These are phyloP conservation scores for Teratosphaeria epicoccoides DNA, from an alignment of 2,329 filamentous ascomycete species.

Conservation along the genomic window DNA sequence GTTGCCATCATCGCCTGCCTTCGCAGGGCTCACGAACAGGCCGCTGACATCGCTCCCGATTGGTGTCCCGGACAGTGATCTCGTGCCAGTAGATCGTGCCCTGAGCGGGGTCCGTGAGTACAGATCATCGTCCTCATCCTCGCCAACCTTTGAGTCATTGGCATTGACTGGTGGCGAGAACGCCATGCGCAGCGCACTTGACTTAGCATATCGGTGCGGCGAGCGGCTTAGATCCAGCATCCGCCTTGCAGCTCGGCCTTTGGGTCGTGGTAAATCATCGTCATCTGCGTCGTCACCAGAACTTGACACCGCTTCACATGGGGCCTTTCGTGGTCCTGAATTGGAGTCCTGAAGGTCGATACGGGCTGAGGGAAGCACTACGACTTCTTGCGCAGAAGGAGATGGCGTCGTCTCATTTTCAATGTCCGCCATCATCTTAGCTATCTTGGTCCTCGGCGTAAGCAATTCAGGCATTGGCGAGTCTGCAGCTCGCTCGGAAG, in stretches of 20 bases:
- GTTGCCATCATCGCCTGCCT: constrained; percentile 5
- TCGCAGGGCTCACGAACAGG: constrained; percentile 25
- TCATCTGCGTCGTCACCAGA: constrained; percentile 10
- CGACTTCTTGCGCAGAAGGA: constrained; percentile 4
- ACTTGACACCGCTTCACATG: not conserved
- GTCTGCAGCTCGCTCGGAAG: not conserved
- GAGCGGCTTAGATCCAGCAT: constrained; percentile 15
- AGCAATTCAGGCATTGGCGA: constrained; percentile 7
- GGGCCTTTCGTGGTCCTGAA: not conserved
- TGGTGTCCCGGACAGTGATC: constrained; percentile 10
- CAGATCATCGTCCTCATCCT: constrained; percentile 17
- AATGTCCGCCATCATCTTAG: constrained; percentile 17
- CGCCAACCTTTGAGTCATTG: not conserved
- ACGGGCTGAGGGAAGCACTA: too few species aligned
- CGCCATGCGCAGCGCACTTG: not conserved
- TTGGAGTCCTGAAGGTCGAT: not conserved
- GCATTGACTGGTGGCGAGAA: constrained; percentile 2
- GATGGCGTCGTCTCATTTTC: constrained; percentile 15
- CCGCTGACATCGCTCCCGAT: constrained; percentile 4
- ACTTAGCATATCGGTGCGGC: not conserved
- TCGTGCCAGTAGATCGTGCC: not conserved
- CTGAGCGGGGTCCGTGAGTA: constrained; percentile 21
- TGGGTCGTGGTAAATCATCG: constrained; percentile 15
- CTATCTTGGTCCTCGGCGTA: constrained; percentile 15
- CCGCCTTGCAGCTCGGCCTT: constrained; percentile 20